Evolutionary conservation across 140 eudicot genomes (phyloP), one percentile per base, ranked within the genome.

Genomic region (Bidens hawaiensis): DNA sequence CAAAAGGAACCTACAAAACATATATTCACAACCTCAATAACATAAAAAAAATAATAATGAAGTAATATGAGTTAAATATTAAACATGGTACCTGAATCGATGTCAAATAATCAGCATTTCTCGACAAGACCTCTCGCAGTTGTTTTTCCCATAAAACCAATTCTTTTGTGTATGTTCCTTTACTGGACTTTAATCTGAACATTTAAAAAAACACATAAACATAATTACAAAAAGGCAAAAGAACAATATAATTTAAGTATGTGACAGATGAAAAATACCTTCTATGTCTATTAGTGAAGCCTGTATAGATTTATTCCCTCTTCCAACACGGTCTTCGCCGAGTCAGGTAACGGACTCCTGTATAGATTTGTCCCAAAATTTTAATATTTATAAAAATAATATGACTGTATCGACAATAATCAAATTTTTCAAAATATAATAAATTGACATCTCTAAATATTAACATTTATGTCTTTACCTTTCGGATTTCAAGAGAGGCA

Each of bases 101-200:
- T n/a, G n/a, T n/a, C n/a, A n/a, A n/a, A n/a, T n/a, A n/a, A n/a
- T n/a, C n/a, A n/a, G n/a, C n/a, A n/a, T n/a, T n/a, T n/a, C n/a
- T n/a, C n/a, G n/a, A 60, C 57, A 88, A 57, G 59, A 62, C 76
- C 50, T 80, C 87, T 34, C 96, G 88, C 76, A 88, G 43, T 52
- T 72, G 75, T 68, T 80, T 91, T 82, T 91, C 99, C 99, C 99
- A 91, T 54, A 68, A 65, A 40, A 64, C 81, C 99, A 95, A 91
- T 49, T 85, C 87, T 41, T 33, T 49, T 6, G 80, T 64, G 59
- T 82, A 91, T 30, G 93, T 68, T 42, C 99, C 99, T 77, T 87
- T 87, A 25, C 82, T 80, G 18, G 96, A 77, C 10, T 91, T 96
- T 75, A 75, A 27, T 77, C 99, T 91, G 78, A 34, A 57, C n/a